These are phyloP conservation scores for Endotrypanum monterogeii DNA, from an alignment of 208 protist genomes.

Conservation along the genomic window DNA sequence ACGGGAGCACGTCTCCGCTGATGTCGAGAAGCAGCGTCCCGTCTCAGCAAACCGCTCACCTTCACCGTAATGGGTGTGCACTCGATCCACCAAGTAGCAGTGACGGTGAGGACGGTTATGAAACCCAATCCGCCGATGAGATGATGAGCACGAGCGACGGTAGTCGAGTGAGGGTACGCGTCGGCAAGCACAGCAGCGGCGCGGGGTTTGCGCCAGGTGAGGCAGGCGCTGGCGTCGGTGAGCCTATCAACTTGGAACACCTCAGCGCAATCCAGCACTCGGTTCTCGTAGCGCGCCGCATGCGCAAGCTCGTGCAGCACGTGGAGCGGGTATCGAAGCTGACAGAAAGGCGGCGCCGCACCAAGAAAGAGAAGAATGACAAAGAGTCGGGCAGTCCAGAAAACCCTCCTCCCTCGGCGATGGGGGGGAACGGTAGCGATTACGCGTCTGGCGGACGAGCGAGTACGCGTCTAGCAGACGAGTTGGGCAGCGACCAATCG, in stretches of 20 bases:
- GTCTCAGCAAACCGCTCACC: neutral
- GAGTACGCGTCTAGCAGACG: neutral
- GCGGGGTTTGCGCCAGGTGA: neutral
- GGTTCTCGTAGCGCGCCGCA: conserved; percentile 75
- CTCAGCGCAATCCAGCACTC: conserved; percentile 68
- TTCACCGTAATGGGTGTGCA: neutral
- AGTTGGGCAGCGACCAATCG: neutral
- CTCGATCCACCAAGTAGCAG: neutral
- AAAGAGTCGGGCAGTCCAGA: neutral
- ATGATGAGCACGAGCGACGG: conserved; percentile 11
- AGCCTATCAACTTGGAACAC: conserved; percentile 26
- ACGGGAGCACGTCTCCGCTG: conserved; percentile 15
- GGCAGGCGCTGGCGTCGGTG: neutral
- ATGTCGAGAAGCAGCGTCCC: neutral
- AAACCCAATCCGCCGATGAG: neutral
- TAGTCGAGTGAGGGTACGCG: conserved; percentile 17
- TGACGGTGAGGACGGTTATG: conserved; percentile 1
- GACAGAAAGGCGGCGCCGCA: conserved; percentile 45
- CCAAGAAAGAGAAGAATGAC: conserved; percentile 19
- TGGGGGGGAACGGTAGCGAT: neutral
- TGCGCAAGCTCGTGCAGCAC: conserved; percentile 83
- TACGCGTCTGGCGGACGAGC: neutral
- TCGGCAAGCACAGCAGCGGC: conserved; percentile 7
- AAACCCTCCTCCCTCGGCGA: neutral
- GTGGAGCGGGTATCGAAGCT: conserved; percentile 74